These are phyloP conservation scores for Vicia sativa DNA, from an alignment of 306 rosid species.

Conservation along the genomic window DNA sequence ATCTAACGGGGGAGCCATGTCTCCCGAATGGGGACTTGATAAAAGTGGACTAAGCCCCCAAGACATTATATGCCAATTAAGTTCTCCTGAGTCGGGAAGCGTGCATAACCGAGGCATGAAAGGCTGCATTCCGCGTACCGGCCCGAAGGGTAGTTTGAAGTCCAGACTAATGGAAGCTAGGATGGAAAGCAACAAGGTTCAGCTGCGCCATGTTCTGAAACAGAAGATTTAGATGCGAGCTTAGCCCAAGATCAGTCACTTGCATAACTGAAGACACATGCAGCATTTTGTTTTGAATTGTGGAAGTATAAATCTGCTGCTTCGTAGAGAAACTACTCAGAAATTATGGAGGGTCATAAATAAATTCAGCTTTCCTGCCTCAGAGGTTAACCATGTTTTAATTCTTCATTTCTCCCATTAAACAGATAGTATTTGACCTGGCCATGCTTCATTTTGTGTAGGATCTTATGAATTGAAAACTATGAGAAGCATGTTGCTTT, in stretches of 20 bases:
- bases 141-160: conserved; percentile 81
- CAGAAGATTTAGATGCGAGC: conserved; percentile 67
- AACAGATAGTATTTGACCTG: conserved; percentile 35
- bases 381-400: conserved; percentile 36
- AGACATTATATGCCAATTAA: conserved; percentile 67
- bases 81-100: conserved; percentile 69
- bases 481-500: conserved; percentile 46
- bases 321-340: conserved; percentile 42
- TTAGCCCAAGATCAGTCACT: conserved; percentile 37
- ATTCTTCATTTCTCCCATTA: conserved; percentile 39
- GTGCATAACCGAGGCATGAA: conserved; percentile 66
- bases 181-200: conserved; percentile 79
- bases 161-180: conserved; percentile 89
- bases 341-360: conserved; percentile 39
- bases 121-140: conserved; percentile 74
- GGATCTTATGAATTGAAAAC: conserved; percentile 31
- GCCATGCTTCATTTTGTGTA: conserved; percentile 47
- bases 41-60: conserved; percentile 68
- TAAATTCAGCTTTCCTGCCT: conserved; percentile 42
- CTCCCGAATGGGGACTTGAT: conserved; percentile 67
- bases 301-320: conserved; percentile 32
- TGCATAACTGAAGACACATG: conserved; percentile 29
- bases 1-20: conserved; percentile 57
- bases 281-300: conserved; percentile 41
- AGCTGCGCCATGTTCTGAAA: conserved; percentile 85